Evolutionary conservation across 2,329 filamentous ascomycete species (phyloP).

Genomic region (Fusarium sp.): DNA sequence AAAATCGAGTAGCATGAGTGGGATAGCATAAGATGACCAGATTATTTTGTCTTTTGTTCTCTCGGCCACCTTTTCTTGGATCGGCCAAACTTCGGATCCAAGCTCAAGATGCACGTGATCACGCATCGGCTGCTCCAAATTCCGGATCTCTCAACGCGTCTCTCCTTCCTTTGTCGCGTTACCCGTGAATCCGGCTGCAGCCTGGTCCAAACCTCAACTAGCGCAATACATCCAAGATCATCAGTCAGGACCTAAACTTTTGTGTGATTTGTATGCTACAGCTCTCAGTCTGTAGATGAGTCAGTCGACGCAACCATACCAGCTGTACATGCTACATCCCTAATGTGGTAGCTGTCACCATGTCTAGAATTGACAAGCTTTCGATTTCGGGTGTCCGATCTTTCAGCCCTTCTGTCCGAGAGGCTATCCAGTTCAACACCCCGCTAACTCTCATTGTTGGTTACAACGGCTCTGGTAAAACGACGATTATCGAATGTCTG

Average conservation of each 20-base stretch:
- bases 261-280: not conserved
- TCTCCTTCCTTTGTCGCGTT: slow-evolving; percentile 31
- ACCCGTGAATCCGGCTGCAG: slow-evolving; percentile 1
- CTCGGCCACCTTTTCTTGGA: not conserved
- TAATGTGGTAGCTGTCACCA: slow-evolving; percentile 48
- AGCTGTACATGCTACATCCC: not conserved
- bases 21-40: not conserved
- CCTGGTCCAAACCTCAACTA: slow-evolving; percentile 17
- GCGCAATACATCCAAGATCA: not conserved
- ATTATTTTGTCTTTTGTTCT: not conserved
- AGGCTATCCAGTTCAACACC: slow-evolving; percentile 88
- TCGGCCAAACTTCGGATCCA: slow-evolving; percentile 7
- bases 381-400: slow-evolving; percentile 87
- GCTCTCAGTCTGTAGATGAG: slow-evolving; percentile 2
- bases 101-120: slow-evolving; percentile 22
- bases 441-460: slow-evolving; percentile 97
- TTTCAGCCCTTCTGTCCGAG: slow-evolving; percentile 79
- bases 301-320: not conserved
- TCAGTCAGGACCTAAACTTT: not conserved
- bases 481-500: slow-evolving; percentile 97
- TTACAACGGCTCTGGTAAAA: slow-evolving; percentile 97
- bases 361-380: slow-evolving; percentile 90
- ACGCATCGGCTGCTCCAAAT: slow-evolving; percentile 22
- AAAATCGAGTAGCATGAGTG: not conserved
- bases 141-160: slow-evolving; percentile 27